Conservation (phyloP, 805 yeast species). For the Candida koratica region DNA sequence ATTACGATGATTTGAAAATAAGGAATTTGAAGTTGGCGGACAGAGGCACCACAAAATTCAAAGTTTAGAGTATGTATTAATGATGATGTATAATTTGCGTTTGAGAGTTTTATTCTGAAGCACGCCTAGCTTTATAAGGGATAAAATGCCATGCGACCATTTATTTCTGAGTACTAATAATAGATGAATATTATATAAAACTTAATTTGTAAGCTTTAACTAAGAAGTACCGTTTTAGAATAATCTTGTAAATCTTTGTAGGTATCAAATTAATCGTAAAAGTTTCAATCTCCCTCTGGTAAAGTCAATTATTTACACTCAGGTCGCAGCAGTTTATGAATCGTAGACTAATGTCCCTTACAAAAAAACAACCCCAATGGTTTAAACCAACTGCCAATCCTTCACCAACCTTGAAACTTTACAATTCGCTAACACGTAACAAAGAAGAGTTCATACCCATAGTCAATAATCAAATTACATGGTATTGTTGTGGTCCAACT, state of each 20-base stretch:
- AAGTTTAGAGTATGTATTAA: constrained; percentile 12
- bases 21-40: too few relatives aligned
- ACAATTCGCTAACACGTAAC: constrained; percentile 77
- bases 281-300: too few relatives aligned
- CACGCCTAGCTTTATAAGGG: constrained; percentile 45
- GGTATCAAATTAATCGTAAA: too few relatives aligned
- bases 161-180: constrained; percentile 12
- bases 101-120: constrained; percentile 39
- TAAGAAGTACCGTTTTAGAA: too few relatives aligned
- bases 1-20: too few relatives aligned
- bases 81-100: constrained; percentile 48
- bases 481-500: constrained; percentile 99
- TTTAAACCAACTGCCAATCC: constrained; percentile 14
- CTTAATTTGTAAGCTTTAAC: not conserved
- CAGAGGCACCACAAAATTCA: too few relatives aligned
- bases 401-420: constrained; percentile 50
- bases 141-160: constrained; percentile 40
- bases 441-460: constrained; percentile 78
- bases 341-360: constrained; percentile 9
- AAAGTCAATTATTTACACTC: too few relatives aligned
- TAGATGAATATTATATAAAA: not conserved
- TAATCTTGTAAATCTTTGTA: too few relatives aligned
- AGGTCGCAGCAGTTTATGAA: not conserved
- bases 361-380: constrained; percentile 37
- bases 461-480: constrained; percentile 61